Evolutionary conservation across 129 eudicot species (phyloP).

Genomic region (Artemisia tridentata): DNA sequence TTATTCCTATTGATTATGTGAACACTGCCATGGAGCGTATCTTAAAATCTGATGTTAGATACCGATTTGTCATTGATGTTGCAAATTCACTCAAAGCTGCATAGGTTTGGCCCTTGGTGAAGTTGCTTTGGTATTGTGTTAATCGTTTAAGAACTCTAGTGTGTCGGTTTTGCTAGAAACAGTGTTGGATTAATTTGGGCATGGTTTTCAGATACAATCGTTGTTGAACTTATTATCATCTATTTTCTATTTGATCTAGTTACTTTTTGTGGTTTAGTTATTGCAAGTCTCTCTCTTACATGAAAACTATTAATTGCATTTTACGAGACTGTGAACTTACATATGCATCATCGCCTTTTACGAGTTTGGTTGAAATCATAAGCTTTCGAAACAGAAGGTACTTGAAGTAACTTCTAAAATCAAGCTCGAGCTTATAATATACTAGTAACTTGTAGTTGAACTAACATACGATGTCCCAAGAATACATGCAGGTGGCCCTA

Average conservation of each 20-base stretch:
- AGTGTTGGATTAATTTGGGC: conserved; percentile 1
- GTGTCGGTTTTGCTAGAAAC: background rate
- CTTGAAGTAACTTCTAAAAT: too few species aligned
- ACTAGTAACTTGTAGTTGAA: too few species aligned
- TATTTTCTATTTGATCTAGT: background rate
- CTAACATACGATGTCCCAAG: too few species aligned
- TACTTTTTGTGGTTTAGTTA: background rate
- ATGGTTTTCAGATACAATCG: background rate
- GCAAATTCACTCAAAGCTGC: conserved; percentile 40
- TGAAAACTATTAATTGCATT: too few species aligned
- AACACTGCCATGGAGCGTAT: conserved; percentile 54
- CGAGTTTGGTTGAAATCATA: too few species aligned
- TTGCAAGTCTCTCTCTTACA: background rate
- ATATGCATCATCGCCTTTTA: too few species aligned
- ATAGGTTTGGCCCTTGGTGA: conserved; percentile 8
- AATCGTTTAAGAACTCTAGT: background rate
- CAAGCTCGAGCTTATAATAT: too few species aligned
- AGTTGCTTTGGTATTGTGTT: background rate
- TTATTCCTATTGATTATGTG: conserved; percentile 38
- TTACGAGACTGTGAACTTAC: too few species aligned
- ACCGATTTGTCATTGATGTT: conserved; percentile 50
- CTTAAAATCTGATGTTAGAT: conserved; percentile 41
- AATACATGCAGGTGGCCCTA: too few species aligned
- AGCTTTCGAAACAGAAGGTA: too few species aligned
- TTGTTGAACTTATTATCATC: background rate